These are phyloP conservation scores for Fusarium burgessii DNA, from an alignment of 2,329 filamentous ascomycete genomes.

Conservation along the genomic window DNA sequence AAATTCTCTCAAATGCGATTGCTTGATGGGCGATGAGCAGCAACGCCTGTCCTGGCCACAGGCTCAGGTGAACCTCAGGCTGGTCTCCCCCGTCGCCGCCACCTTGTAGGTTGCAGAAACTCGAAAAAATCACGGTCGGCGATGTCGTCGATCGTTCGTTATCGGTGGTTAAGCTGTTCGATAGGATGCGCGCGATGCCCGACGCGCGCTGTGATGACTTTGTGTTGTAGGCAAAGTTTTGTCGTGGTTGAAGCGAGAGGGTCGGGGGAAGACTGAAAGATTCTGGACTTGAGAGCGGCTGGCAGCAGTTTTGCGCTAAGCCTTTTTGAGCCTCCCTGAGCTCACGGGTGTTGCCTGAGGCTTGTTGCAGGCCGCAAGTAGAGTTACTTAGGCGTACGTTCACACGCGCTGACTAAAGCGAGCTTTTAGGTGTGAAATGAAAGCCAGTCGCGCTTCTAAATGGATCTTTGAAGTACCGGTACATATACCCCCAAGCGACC, in stretches of 20 bases:
- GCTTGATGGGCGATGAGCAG: constrained; percentile 57
- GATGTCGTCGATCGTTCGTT: constrained; percentile 49
- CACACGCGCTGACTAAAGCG: constrained; percentile 44
- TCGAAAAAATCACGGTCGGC: constrained; percentile 53
- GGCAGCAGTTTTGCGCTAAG: constrained; percentile 45
- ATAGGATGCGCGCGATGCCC: constrained; percentile 58
- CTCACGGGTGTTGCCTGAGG: constrained; percentile 44
- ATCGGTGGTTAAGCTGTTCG: constrained; percentile 46
- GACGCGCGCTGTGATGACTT: constrained; percentile 66
- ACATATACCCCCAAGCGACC: constrained; percentile 21
- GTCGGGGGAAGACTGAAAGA: constrained; percentile 57
- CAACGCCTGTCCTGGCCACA: constrained; percentile 59
- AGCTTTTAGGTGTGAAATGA: neutral
- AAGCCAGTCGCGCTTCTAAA: constrained; percentile 14
- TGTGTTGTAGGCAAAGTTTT: constrained; percentile 55
- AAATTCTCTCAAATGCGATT: constrained; percentile 49
- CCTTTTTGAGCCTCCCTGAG: constrained; percentile 34
- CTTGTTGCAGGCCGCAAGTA: constrained; percentile 15
- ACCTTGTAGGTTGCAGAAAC: constrained; percentile 53
- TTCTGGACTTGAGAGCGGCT: constrained; percentile 58
- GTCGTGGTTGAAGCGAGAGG: constrained; percentile 58
- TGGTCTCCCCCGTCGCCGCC: constrained; percentile 60
- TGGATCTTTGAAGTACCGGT: constrained; percentile 28
- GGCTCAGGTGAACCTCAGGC: constrained; percentile 62
- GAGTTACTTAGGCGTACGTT: constrained; percentile 27